phyloP scores from a whole-genome alignment of 148 eudicot species.

The Cornus kousa region DNA sequence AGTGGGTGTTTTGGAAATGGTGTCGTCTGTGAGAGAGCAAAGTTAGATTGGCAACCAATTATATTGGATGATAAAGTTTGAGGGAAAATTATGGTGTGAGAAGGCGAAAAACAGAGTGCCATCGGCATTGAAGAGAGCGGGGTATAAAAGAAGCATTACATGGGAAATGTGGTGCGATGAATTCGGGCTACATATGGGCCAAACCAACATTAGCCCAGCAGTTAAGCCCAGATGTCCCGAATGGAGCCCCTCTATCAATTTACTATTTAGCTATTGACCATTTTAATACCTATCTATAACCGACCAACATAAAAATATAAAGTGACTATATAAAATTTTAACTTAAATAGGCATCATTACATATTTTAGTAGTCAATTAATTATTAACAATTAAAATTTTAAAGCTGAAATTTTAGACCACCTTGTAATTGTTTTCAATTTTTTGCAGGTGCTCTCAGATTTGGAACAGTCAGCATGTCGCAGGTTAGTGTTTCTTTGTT shows the following conservation, averaged over 20 bases:
- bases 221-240: no score
- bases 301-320: no score
- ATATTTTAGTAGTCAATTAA: not conserved
- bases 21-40: not conserved
- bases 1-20: not conserved
- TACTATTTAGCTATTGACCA: no score
- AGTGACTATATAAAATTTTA: no score
- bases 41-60: not conserved
- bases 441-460: constrained; percentile 86
- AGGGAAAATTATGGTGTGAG: not conserved
- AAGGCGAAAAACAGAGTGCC: not conserved
- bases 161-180: no score
- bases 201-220: no score
- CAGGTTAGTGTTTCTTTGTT: constrained; percentile 54
- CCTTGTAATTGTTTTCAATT: constrained; percentile 5
- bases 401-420: not conserved
- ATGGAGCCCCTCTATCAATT: no score
- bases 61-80: not conserved
- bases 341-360: not conserved
- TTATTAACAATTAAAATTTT: not conserved
- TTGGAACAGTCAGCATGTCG: constrained; percentile 98
- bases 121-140: not conserved
- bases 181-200: no score
- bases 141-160: no score
- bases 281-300: no score